These are phyloP conservation scores for Beauveria sp. DNA, from an alignment of 2,329 filamentous ascomycete genomes.

Conservation along the genomic window DNA sequence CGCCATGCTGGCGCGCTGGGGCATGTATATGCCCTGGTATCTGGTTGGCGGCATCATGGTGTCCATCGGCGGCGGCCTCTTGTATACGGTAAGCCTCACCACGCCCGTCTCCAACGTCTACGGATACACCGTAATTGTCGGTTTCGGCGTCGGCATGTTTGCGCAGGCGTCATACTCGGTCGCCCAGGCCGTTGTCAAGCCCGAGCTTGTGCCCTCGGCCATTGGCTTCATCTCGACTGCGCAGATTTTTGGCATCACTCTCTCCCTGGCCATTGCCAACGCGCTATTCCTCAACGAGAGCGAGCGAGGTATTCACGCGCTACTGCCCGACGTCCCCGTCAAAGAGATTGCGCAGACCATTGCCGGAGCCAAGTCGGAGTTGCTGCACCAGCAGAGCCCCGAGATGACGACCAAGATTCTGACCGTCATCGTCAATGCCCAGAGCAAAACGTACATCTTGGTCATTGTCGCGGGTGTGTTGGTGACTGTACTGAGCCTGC, in stretches of 20 bases:
- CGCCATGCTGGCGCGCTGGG: slow-evolving; percentile 23
- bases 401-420: slow-evolving; percentile 16
- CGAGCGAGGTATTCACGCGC: neutral
- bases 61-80: slow-evolving; percentile 25
- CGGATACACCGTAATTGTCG: slow-evolving; percentile 30
- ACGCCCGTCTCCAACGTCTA: slow-evolving; percentile 20
- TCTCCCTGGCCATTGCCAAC: slow-evolving; percentile 26
- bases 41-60: slow-evolving; percentile 26
- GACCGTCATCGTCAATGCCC: slow-evolving; percentile 19
- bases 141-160: slow-evolving; percentile 28
- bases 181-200: slow-evolving; percentile 24
- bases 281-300: slow-evolving; percentile 26
- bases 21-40: slow-evolving; percentile 34
- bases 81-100: slow-evolving; percentile 5
- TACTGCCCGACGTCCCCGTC: slow-evolving; percentile 16
- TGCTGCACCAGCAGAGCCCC: slow-evolving; percentile 9
- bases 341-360: slow-evolving; percentile 20
- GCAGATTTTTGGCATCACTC: slow-evolving; percentile 25
- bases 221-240: slow-evolving; percentile 28
- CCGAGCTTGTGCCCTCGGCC: slow-evolving; percentile 20
- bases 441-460: slow-evolving; percentile 13
- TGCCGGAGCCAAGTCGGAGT: slow-evolving; percentile 12
- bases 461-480: slow-evolving; percentile 14
- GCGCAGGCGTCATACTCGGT: slow-evolving; percentile 28
- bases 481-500: neutral